A percentile compares a stretch with the other conserved stretches of the same genome.
These are phyloP conservation scores for Penicillium frequentans DNA, from an alignment of 2,329 filamentous ascomycete genomes.

Conservation along the genomic window DNA sequence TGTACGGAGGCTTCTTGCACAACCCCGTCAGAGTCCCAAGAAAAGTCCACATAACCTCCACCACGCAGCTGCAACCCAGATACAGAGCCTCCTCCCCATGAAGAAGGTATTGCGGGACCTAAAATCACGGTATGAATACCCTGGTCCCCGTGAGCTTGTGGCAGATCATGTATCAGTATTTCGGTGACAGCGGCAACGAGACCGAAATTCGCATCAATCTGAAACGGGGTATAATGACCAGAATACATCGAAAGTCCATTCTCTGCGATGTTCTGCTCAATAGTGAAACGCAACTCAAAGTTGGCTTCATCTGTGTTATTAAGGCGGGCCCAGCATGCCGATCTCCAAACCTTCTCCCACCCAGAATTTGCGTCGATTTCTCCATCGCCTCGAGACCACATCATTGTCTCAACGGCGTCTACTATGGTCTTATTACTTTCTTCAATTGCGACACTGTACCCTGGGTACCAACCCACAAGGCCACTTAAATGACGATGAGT, in stretches of 20 bases:
- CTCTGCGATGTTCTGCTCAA: conserved; percentile 9
- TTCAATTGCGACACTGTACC: conserved; percentile 49
- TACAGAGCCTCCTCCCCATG: conserved; percentile 10
- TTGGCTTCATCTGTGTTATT: conserved; percentile 51
- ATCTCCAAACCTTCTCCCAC: conserved; percentile 61
- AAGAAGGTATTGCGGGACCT: conserved; percentile 7
- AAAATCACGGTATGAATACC: conserved; percentile 6
- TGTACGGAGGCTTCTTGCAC: neutral
- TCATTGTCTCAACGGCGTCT: conserved; percentile 46
- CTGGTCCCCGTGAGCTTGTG: conserved; percentile 1
- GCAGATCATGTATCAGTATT: conserved; percentile 6
- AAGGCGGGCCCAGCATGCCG: conserved; percentile 57
- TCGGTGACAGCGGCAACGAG: conserved; percentile 7
- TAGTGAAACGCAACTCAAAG: conserved; percentile 10
- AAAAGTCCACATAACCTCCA: conserved; percentile 9
- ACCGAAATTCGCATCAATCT: conserved; percentile 17
- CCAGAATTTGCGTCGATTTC: conserved; percentile 49
- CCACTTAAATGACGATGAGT: conserved; percentile 58
- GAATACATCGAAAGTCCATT: conserved; percentile 11
- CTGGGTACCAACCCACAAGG: conserved; percentile 58
- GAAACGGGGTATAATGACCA: conserved; percentile 8
- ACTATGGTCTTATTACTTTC: conserved; percentile 47
- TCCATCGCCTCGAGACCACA: conserved; percentile 50
- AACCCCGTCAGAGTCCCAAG: conserved; percentile 10
- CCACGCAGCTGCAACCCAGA: conserved; percentile 8